Evolutionary conservation across 2,329 filamentous ascomycete species (phyloP), one percentile per base, ranked within the genome.

Genomic region (Diaporthe velutina): DNA sequence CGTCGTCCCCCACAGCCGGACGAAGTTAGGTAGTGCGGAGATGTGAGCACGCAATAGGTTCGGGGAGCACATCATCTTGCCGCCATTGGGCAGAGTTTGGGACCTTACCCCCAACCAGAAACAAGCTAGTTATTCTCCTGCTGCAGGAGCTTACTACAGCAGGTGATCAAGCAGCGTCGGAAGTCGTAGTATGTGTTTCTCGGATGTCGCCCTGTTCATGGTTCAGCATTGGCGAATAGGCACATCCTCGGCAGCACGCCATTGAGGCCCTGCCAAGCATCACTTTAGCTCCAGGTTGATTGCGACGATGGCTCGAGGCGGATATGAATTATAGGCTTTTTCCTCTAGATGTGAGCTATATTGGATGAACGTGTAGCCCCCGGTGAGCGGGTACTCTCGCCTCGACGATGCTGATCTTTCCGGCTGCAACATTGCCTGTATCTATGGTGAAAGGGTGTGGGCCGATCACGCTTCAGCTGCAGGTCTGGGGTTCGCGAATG

Each of bases 1-100:
- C 22, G 61, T 52, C 3, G 17, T 25, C 61, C 61, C 38, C 30
- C 55, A 33, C 52, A 42, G 33, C 45, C 22, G 33, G 33, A 61
- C 9, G 19, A 30, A 28, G 45, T 38, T 30, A 50, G 6, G 5
- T 30, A 70, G 50, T 76, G 60, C 64, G 71, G 64, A 64, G 60
- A 75, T 74, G 71, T 48, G 30, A 52, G 71, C 58, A 70, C 73
- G 52, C 52, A 67, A 70, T 72, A 40, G 74, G 25, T 38, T 76
- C 71, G 67, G 74, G 75, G 71, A 76, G 78, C 74, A 71, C 70
- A 75, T 33, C 58, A 58, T 61, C 25, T 52, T 28, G 33, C 28
- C 7, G 61, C 28, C 42, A 35, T 35, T 35, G 30, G 42, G 42
- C 28, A 4, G 22, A 25, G 7, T 35, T 22, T 50, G 61, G 42